Evolutionary conservation across 441 rosid genomes (phyloP), one percentile per base, ranked within the genome.

Genomic region (Manihot esculenta): DNA sequence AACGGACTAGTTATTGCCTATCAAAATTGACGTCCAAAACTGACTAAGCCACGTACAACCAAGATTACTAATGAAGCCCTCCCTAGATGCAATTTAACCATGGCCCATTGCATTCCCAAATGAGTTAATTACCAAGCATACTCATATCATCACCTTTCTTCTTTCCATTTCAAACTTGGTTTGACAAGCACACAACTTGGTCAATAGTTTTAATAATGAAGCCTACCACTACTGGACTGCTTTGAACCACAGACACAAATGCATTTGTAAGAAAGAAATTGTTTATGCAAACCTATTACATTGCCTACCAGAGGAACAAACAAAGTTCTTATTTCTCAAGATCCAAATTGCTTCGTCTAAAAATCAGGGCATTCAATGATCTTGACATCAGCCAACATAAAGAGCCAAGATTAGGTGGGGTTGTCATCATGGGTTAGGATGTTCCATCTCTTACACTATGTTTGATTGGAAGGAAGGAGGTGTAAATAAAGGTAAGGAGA

Each of bases 361-460:
- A n/a, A 57, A n/a, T 45, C 49, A 9, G 49, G 41, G 62, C 18
- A 33, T 56, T 42, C 59, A 5, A 64, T 38, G 20, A 33, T 8
- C 18, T 18, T 55, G 47, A 45, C 55, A 30, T 30, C 72, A 58
- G 1, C 1, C 13, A 21, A 18, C 8, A 51, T 17, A 12, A 23
- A 9, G 18, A 41, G 20, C n/a, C 58, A 49, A 60, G 17, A 9
- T 20, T 41, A 12, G 14, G 20, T 50, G 1, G 38, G 51, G 67
- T 1, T 11, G 26, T 21, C 11, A 62, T 26, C 23, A 15, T 55
- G 35, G 61, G 10, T 13, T 13, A 26, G 26, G 27, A 72, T 30
- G 38, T 33, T 61, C 62, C 41, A 62, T 71, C 62, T 41, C 21
- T 42, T 12, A n/a, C n/a, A n/a, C n/a, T n/a, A n/a, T n/a, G n/a